Evolutionary conservation across 225 moss, liverwort and hornwort genomes (phyloP).

Genomic region (Rhytidiadelphus loreus): DNA sequence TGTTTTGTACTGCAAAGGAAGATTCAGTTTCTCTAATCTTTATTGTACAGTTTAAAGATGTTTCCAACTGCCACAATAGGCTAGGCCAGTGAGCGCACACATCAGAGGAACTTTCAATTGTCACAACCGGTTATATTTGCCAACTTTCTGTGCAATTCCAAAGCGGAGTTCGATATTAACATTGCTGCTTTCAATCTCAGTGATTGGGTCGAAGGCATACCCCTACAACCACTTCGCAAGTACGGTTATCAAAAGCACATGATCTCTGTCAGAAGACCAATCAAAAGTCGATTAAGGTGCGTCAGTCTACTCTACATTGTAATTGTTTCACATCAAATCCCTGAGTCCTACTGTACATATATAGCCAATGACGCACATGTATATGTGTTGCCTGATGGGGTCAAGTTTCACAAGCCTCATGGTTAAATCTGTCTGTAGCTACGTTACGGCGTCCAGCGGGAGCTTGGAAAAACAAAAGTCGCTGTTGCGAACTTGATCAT

Average conservation of each 20-base stretch:
- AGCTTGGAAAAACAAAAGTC: neutral
- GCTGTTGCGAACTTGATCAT: neutral
- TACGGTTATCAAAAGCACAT: neutral
- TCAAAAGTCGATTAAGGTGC: neutral
- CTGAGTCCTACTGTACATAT: neutral
- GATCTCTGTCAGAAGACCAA: neutral
- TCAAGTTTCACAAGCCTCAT: neutral
- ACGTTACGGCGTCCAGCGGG: neutral
- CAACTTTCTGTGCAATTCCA: neutral
- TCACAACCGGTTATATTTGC: neutral
- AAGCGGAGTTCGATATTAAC: neutral
- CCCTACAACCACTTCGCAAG: neutral
- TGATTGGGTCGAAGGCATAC: neutral
- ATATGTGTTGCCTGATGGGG: neutral
- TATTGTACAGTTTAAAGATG: neutral
- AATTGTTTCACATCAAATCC: neutral
- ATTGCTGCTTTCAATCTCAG: neutral
- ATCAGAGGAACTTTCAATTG: neutral
- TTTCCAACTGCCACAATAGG: neutral
- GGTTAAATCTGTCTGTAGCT: neutral
- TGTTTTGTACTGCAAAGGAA: neutral
- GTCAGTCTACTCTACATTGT: neutral
- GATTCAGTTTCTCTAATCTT: neutral
- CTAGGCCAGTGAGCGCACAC: neutral
- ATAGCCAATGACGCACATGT: neutral